A percentile compares a stretch with the other conserved stretches of the same genome.
Conservation (phyloP, 1,284 basidiomycete genomes). For the Tilletia walkeri region DNA sequence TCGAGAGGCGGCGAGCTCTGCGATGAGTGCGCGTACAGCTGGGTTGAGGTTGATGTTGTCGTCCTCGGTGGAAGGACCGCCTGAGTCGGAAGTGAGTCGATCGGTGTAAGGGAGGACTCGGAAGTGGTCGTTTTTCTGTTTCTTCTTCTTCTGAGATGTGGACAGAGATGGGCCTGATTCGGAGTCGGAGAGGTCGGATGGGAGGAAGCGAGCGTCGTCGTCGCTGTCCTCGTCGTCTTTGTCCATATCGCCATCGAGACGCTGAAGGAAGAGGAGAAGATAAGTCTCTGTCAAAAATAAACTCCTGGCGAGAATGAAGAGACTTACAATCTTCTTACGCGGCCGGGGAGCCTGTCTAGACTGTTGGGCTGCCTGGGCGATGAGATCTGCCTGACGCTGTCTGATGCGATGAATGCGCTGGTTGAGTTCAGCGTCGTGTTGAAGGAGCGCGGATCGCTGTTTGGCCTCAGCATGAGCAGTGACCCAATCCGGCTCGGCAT, state of each 20-base stretch:
- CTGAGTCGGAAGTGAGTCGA: constrained; percentile 23
- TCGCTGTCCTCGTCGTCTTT: constrained; percentile 62
- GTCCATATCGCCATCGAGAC: constrained; percentile 56
- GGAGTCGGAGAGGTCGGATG: constrained; percentile 57
- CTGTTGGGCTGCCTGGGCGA: neutral
- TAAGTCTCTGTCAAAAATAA: neutral
- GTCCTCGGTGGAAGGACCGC: constrained; percentile 54
- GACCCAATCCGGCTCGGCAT: constrained; percentile 58
- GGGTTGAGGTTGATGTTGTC: constrained; percentile 66
- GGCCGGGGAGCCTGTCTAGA: neutral
- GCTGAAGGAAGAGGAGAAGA: constrained; percentile 15
- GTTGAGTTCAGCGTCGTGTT: constrained; percentile 47
- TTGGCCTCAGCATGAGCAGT: constrained; percentile 54
- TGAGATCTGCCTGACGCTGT: constrained; percentile 23
- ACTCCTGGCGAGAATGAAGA: neutral
- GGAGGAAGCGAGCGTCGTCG: constrained; percentile 35
- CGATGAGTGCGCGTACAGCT: constrained; percentile 76
- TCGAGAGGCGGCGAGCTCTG: constrained; percentile 53
- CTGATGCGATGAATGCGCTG: constrained; percentile 23
- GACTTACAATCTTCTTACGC: constrained; percentile 18
- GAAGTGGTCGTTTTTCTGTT: constrained; percentile 58
- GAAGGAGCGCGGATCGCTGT: neutral
- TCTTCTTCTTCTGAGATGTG: neutral
- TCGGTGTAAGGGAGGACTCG: constrained; percentile 30
- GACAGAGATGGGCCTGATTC: constrained; percentile 62